phyloP scores from a whole-genome alignment of 2,329 filamentous ascomycete species.

The Neonectria sp. region DNA sequence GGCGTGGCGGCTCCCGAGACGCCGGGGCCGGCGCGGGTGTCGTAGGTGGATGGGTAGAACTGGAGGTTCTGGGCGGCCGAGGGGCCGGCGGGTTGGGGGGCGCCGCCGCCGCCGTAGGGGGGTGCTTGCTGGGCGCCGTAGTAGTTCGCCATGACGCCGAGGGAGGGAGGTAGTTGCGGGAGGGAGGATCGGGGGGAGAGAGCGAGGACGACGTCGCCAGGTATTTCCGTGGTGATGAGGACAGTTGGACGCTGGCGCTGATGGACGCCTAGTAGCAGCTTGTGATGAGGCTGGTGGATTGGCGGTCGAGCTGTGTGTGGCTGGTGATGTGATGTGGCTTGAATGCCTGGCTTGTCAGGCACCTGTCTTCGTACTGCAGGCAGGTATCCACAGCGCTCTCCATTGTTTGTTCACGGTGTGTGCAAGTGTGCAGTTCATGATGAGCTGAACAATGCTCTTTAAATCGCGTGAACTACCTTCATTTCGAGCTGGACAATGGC shows the following conservation, averaged over 20 bases:
- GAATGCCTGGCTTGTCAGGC: neutral
- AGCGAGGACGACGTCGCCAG: neutral
- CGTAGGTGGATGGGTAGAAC: slow-evolving; percentile 94
- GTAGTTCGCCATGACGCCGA: slow-evolving; percentile 54
- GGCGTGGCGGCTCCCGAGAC: slow-evolving; percentile 78
- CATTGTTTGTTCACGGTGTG: neutral
- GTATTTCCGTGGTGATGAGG: slow-evolving; percentile 24
- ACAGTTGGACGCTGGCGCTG: slow-evolving; percentile 28
- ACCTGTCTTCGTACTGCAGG: neutral
- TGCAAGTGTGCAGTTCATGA: neutral
- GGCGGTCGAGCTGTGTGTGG: slow-evolving; percentile 16
- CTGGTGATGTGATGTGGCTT: slow-evolving; percentile 14
- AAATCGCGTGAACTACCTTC: neutral
- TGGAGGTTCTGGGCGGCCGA: slow-evolving; percentile 87
- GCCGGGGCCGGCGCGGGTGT: slow-evolving; percentile 59
- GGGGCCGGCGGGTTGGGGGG: slow-evolving; percentile 38
- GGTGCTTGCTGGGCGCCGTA: slow-evolving; percentile 52
- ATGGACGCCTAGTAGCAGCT: slow-evolving; percentile 8
- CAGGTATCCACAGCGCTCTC: neutral
- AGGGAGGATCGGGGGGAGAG: neutral
- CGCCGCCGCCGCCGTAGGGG: slow-evolving; percentile 46
- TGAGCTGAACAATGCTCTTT: neutral
- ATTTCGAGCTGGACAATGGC: neutral
- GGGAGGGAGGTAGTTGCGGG: slow-evolving; percentile 11
- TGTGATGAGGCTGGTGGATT: slow-evolving; percentile 28